Evolutionary conservation across 2,329 filamentous ascomycete species (phyloP), one percentile per base, ranked within the genome.

Genomic region (Bipolaris sorokiniana): DNA sequence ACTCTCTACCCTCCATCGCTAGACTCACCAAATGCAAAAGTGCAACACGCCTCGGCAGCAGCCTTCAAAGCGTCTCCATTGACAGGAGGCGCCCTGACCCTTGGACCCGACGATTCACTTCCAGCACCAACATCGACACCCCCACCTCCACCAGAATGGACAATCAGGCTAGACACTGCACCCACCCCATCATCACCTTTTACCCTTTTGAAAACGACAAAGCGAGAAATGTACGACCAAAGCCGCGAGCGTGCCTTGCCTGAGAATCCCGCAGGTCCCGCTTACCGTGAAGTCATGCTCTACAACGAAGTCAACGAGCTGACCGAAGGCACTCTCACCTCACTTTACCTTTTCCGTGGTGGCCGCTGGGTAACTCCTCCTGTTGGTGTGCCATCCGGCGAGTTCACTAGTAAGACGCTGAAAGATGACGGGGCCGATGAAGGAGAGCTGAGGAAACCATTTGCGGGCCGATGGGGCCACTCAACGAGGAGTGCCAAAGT

Each of bases 251-350:
- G 90, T 13, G 85, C 83, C 0, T 86, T 94, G 46, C 67, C 80
- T 62, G 1, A 64, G 52, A 63, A 78, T 44, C 60, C 66, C 1
- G 11, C 54, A 1, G 56, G 59, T n/a, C 53, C 65, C 0, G 51
- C 60, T 0, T 62, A 67, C 38, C 83, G 84, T 49, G 94, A 98
- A 74, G 90, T 97, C 4, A 80, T 98, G 18, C 77, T 97, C 2
- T 82, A 90, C 61, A 92, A 90, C 67, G 62, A 75, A 4, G 79
- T 84, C 26, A 83, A 82, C 1, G 84, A 88, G 47, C 78, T 97
- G 34, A 96, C 96, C 84, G 94, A 98, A 76, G 92, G 91, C 7
- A 93, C 89, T 59, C 84, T 90, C 15, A 93, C 90, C 0, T 96
- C 89, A 0, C 86, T 90, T 0, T 97, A 94, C 75, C 90, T 97